phyloP scores from a whole-genome alignment of 78 protist genomes.

The Emiliania huxleyi region DNA sequence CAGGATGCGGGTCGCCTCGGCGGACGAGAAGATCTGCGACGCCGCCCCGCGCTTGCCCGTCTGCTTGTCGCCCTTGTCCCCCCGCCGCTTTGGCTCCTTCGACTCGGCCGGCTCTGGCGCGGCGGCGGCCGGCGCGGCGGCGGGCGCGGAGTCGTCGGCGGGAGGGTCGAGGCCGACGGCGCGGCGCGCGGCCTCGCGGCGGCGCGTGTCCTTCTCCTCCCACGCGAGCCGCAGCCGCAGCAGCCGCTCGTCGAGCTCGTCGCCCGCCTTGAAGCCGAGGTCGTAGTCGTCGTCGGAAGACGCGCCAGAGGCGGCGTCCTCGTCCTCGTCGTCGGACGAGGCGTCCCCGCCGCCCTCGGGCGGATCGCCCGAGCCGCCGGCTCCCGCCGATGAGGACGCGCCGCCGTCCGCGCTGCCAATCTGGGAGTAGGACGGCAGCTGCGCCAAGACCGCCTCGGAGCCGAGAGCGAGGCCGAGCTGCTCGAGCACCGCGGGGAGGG shows the following conservation, averaged over 20 bases:
- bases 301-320: background rate
- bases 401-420: too few species aligned
- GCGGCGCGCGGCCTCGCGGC: background rate
- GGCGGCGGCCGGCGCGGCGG: background rate
- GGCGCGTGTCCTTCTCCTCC: background rate
- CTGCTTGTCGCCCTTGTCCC: background rate
- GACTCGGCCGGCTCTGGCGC: too few species aligned
- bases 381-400: background rate
- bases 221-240: background rate
- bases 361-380: background rate
- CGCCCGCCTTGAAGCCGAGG: background rate
- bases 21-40: background rate
- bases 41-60: background rate
- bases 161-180: background rate
- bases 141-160: background rate
- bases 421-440: background rate
- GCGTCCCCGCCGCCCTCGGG: background rate
- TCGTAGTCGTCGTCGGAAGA: background rate
- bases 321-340: background rate
- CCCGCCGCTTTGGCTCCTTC: background rate
- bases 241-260: background rate
- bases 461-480: background rate
- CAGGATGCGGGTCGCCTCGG: slow-evolving; percentile 13
- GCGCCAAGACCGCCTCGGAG: background rate
- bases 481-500: background rate